phyloP scores from a whole-genome alignment of 169 alveolate genomes.

The Babesia sp. region DNA sequence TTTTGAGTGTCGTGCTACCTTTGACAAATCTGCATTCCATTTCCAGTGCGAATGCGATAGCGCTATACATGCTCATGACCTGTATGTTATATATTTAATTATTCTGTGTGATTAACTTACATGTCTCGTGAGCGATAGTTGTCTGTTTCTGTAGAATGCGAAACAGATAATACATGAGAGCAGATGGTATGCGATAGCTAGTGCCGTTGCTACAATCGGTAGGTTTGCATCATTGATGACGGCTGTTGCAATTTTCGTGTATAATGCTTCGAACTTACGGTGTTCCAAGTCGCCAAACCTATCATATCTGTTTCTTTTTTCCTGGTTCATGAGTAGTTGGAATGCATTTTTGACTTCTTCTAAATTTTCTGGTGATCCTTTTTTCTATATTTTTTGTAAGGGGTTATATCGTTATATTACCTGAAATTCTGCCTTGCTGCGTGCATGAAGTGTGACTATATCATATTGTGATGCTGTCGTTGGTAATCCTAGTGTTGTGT shows the following conservation, averaged over 20 bases:
- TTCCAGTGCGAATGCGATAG: constrained; percentile 54
- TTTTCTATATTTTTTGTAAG: not conserved
- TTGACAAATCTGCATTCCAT: constrained; percentile 48
- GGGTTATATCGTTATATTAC: not conserved
- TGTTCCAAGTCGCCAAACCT: constrained; percentile 36
- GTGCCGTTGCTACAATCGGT: constrained; percentile 28
- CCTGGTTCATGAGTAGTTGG: constrained; percentile 39
- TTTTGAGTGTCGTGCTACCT: not conserved
- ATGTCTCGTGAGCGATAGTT: constrained; percentile 24
- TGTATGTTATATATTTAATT: not conserved
- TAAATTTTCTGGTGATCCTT: constrained; percentile 23
- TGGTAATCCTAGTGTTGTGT: constrained; percentile 42
- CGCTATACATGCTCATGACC: constrained; percentile 44
- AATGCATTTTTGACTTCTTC: constrained; percentile 38
- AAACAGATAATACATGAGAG: constrained; percentile 42
- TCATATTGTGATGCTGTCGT: constrained; percentile 38
- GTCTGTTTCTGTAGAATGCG: constrained; percentile 17
- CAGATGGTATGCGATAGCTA: constrained; percentile 42
- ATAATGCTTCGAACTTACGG: not conserved
- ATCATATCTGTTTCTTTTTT: constrained; percentile 27
- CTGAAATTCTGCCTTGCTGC: constrained; percentile 5
- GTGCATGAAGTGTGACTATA: constrained; percentile 23
- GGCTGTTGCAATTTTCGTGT: not conserved
- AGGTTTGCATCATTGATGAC: constrained; percentile 20
- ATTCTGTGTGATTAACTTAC: constrained; percentile 13